Conservation (phyloP, 352 stramenopile genomes). For the Phytophthora pseudosyringae region DNA sequence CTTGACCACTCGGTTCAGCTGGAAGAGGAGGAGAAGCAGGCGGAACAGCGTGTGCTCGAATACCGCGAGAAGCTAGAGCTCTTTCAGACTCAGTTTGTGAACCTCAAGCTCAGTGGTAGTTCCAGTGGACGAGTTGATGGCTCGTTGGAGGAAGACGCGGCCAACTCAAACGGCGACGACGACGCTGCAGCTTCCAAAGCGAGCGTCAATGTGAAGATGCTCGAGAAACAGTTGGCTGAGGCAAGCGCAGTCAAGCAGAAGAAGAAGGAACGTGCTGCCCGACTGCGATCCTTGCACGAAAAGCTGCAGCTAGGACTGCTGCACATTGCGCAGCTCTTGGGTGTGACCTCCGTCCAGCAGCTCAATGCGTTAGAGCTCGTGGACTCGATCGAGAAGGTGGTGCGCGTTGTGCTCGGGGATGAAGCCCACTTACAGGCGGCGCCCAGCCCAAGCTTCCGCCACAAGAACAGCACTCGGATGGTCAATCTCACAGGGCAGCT, state of each 20-base stretch:
- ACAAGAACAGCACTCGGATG: slow-evolving; percentile 78
- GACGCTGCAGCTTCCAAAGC: slow-evolving; percentile 35
- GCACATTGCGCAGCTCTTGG: slow-evolving; percentile 80
- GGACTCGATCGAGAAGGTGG: slow-evolving; percentile 78
- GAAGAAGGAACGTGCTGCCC: slow-evolving; percentile 70
- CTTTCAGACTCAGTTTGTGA: slow-evolving; percentile 69
- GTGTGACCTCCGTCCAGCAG: slow-evolving; percentile 46
- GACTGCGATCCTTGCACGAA: slow-evolving; percentile 68
- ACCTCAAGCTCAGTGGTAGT: slow-evolving; percentile 73
- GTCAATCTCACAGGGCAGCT: slow-evolving; percentile 31
- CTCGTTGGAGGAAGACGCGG: slow-evolving; percentile 16
- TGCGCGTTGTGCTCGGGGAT: slow-evolving; percentile 77
- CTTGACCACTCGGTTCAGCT: slow-evolving; percentile 75
- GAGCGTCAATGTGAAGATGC: slow-evolving; percentile 64
- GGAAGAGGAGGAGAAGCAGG: slow-evolving; percentile 62
- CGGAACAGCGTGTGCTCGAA: slow-evolving; percentile 67
- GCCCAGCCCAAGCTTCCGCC: slow-evolving; percentile 57
- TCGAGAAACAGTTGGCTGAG: slow-evolving; percentile 72
- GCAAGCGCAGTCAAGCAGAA: slow-evolving; percentile 56
- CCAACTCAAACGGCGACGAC: slow-evolving; percentile 15
- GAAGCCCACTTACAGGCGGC: slow-evolving; percentile 66
- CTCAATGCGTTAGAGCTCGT: slow-evolving; percentile 70
- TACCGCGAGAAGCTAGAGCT: slow-evolving; percentile 62
- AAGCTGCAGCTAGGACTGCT: slow-evolving; percentile 79
- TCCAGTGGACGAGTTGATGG: slow-evolving; percentile 32